Evolutionary conservation across 139 green algal genomes (phyloP).

Genomic region (Pseudopediastrum boryanum): DNA sequence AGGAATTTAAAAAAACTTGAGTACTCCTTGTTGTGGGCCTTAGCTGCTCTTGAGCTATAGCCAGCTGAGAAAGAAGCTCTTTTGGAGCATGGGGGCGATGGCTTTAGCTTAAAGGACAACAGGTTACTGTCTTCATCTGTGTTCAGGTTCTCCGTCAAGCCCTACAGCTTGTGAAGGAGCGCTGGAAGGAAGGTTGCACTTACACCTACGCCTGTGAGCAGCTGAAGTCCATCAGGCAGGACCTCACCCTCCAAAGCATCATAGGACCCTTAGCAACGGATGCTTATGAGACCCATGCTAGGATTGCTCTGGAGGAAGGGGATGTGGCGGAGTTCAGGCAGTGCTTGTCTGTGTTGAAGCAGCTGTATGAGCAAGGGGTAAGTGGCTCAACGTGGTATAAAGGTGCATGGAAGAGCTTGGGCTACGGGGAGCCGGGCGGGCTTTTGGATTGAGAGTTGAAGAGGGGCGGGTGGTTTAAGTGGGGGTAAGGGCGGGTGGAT

Average conservation of each 20-base stretch:
- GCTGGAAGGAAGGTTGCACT: slow-evolving; percentile 44
- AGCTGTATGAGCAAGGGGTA: slow-evolving; percentile 66
- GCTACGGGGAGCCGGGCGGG: neutral
- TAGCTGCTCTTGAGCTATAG: neutral
- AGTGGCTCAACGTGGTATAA: neutral
- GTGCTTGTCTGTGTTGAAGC: slow-evolving; percentile 65
- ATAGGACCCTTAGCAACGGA: slow-evolving; percentile 57
- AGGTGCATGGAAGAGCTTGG: neutral
- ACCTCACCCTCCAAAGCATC: slow-evolving; percentile 75
- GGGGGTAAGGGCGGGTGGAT: neutral
- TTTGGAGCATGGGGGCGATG: neutral
- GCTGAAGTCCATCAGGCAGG: slow-evolving; percentile 85
- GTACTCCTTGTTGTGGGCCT: neutral
- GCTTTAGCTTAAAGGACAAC: neutral
- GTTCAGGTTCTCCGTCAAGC: slow-evolving; percentile 54
- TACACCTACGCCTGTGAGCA: slow-evolving; percentile 75
- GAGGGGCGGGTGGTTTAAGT: neutral
- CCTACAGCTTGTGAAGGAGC: slow-evolving; percentile 60
- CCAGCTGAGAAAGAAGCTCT: neutral
- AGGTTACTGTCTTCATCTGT: slow-evolving; percentile 38
- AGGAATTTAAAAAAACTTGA: neutral
- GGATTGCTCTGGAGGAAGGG: slow-evolving; percentile 70
- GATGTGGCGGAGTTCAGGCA: slow-evolving; percentile 83
- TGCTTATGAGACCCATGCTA: slow-evolving; percentile 79
- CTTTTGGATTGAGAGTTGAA: neutral